Conservation (phyloP, 371 early-diverging fungal genomes). For the Actinomortierella ambigua region DNA sequence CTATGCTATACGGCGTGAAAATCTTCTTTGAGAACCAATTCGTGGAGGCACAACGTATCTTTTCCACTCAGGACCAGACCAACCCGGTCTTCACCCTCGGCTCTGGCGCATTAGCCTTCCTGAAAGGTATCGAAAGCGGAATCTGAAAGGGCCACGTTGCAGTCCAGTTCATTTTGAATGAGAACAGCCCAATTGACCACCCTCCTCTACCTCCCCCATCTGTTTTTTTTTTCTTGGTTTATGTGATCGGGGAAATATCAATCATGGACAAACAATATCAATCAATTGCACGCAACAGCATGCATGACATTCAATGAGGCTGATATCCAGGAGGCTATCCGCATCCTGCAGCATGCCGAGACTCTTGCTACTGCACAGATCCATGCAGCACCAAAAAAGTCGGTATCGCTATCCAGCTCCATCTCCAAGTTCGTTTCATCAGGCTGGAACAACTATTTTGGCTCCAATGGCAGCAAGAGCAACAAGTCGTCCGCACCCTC, state of each 20-base stretch:
- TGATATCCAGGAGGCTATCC: constrained; percentile 54
- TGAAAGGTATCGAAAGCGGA: constrained; percentile 26
- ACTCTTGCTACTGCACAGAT: constrained; percentile 57
- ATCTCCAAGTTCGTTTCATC: constrained; percentile 43
- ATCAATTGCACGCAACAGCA: constrained; percentile 17
- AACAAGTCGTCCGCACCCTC: not conserved
- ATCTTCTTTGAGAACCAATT: constrained; percentile 64
- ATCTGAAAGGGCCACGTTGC: not conserved
- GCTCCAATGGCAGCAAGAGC: constrained; percentile 19
- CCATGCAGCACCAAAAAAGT: constrained; percentile 57
- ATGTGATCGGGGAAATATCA: not conserved
- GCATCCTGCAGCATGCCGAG: constrained; percentile 52
- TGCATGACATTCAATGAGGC: constrained; percentile 58
- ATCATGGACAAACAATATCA: not conserved
- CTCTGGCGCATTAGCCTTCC: constrained; percentile 40
- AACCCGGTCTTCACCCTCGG: constrained; percentile 42
- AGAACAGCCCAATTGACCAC: not conserved
- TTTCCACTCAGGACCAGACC: constrained; percentile 37
- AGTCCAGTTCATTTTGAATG: too few relatives aligned
- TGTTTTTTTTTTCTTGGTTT: not conserved
- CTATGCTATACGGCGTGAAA: constrained; percentile 53
- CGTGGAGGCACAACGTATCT: constrained; percentile 49
- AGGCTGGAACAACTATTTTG: constrained; percentile 35
- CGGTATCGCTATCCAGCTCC: constrained; percentile 25
- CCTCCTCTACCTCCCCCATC: not conserved